These are phyloP conservation scores for Solanum chiquidenum DNA, from an alignment of 257 asterid species.

Conservation along the genomic window DNA sequence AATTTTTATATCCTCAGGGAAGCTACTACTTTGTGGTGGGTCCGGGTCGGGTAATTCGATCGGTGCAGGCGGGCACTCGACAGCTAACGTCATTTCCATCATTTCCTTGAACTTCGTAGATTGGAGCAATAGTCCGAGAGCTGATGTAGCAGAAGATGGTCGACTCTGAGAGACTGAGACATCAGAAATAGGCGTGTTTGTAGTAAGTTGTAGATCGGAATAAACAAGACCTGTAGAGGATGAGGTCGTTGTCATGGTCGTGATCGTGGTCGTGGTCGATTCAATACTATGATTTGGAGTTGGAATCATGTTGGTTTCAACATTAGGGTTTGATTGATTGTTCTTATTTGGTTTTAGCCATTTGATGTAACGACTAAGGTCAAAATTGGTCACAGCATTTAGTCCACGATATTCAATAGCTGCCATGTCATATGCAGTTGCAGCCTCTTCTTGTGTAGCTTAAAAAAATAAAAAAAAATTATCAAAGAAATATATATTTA, in stretches of 20 bases:
- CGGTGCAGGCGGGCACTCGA: constrained; percentile 29
- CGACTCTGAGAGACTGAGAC: constrained; percentile 15
- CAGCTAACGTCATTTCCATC: constrained; percentile 71
- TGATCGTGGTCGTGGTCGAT: background rate
- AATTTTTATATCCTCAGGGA: constrained; percentile 45
- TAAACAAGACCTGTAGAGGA: background rate
- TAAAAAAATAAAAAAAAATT: background rate
- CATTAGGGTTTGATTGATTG: constrained; percentile 3
- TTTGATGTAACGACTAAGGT: constrained; percentile 76
- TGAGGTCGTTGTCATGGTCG: background rate
- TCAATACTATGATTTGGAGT: constrained; percentile 1
- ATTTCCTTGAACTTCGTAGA: constrained; percentile 74
- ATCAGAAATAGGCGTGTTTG: background rate
- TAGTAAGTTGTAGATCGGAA: background rate
- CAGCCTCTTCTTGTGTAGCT: constrained; percentile 93
- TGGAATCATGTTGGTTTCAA: constrained; percentile 5
- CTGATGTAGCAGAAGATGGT: constrained; percentile 53
- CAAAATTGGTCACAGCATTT: constrained; percentile 76
- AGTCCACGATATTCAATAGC: constrained; percentile 83
- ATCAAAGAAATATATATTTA: background rate
- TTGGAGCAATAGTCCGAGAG: constrained; percentile 69
- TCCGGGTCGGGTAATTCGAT: constrained; percentile 16
- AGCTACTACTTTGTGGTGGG: constrained; percentile 28
- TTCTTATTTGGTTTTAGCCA: constrained; percentile 41
- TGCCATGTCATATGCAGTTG: constrained; percentile 82